A percentile compares a stretch with the other conserved stretches of the same genome.
These are phyloP conservation scores for Platanthera zijinensis DNA, from an alignment of 106 monocot species.

Conservation along the genomic window DNA sequence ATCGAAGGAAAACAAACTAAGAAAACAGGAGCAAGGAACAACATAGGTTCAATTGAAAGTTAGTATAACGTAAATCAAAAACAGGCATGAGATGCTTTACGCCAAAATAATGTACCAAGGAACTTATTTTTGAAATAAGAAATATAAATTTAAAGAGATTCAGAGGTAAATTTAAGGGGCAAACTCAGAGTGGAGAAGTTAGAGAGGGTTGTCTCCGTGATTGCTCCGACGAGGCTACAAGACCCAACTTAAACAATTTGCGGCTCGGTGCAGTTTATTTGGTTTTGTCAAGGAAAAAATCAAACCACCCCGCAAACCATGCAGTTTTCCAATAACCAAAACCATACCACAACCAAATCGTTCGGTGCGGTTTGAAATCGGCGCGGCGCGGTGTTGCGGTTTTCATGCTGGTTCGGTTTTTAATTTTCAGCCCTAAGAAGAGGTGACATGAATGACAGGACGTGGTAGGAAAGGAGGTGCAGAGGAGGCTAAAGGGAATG, in stretches of 20 bases:
- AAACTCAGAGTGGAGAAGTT: not conserved
- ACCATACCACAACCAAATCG: too few relatives aligned
- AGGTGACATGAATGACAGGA: too few relatives aligned
- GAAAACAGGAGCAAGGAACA: not conserved
- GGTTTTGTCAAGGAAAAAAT: too few relatives aligned
- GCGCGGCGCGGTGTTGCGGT: too few relatives aligned
- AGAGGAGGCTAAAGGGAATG: too few relatives aligned
- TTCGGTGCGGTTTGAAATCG: too few relatives aligned
- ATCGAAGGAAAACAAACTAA: not conserved
- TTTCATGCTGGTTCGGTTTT: too few relatives aligned
- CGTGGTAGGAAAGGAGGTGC: too few relatives aligned
- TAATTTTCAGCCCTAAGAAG: too few relatives aligned
- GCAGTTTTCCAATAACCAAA: too few relatives aligned
- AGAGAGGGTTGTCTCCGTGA: slow-evolving; percentile 18
- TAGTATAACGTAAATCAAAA: not conserved
- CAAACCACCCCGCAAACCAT: too few relatives aligned
- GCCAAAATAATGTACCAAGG: not conserved
- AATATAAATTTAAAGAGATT: not conserved
- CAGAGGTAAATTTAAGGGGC: not conserved
- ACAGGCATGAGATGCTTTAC: not conserved
- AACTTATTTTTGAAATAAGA: not conserved
- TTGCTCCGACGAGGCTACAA: slow-evolving; percentile 27
- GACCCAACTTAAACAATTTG: slow-evolving; percentile 44
- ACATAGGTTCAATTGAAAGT: not conserved
- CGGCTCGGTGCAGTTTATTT: slow-evolving; percentile 4